phyloP scores from a whole-genome alignment of 73 alveolate species.

The Paramecium primaurelia region DNA sequence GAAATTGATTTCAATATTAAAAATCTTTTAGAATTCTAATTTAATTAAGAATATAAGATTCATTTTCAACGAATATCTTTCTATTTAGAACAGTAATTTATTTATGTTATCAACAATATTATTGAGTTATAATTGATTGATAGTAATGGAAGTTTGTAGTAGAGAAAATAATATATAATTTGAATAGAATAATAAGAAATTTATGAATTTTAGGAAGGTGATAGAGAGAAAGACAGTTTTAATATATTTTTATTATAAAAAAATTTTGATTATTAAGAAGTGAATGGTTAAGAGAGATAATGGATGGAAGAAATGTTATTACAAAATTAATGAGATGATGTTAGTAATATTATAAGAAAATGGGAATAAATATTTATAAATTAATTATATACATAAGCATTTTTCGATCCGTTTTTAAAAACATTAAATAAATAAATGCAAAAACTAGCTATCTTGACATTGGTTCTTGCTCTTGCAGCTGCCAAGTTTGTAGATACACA shows the following conservation, averaged over 20 bases:
- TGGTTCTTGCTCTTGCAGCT: conserved; percentile 57
- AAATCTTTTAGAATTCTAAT: too few relatives aligned
- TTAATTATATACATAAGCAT: conserved; percentile 56
- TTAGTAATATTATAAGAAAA: not conserved
- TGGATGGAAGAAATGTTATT: not conserved
- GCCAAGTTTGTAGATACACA: conserved; percentile 42
- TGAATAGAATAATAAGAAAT: not conserved
- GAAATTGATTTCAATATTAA: not conserved
- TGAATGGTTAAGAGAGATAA: not conserved
- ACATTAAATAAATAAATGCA: conserved; percentile 29
- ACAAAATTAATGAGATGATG: not conserved
- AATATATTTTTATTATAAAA: not conserved
- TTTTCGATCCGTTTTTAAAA: conserved; percentile 57
- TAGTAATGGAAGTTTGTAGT: not conserved
- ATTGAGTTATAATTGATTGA: not conserved
- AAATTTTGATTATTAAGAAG: not conserved
- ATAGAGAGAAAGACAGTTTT: not conserved
- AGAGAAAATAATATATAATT: not conserved
- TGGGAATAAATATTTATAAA: not conserved
- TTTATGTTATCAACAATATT: not conserved
- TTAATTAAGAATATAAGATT: not conserved
- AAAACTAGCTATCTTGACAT: conserved; percentile 38
- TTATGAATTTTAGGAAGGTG: not conserved
- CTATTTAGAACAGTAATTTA: too few relatives aligned
- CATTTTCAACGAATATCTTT: not conserved